Base-by-base conservation (phyloP, 345 rosid genomes). In the Syzygium jambos region DNA sequence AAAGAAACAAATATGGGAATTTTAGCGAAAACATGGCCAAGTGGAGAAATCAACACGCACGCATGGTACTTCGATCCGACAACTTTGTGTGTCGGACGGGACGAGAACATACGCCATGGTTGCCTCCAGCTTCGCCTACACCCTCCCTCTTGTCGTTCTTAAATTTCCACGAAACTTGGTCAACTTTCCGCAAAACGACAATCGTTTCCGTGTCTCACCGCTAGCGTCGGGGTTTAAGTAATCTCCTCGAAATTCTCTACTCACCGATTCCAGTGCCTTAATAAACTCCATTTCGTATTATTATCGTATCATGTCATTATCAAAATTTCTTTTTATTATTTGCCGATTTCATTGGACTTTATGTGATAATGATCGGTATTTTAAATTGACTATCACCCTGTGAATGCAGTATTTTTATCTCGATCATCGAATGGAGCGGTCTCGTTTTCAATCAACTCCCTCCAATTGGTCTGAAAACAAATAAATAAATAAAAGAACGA, bases 381-480 rank as follows among this genome's bases (percentile, higher is more conserved):
- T 1, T 1, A 5, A 0, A 12, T 9, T 11, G 22, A 5, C 7
- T 17, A 3, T 14, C 25, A 19, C 7, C 14, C 19, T 10, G 49
- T 9, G 7, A 73, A 34, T 41, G 2, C 7, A 0, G 13, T 5
- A 2, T 19, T 73, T 5, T 7, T 73, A 5, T 9, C 27, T 38
- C 25, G 4, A 38, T 11, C 27, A 5, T 73, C 82, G 1, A 5
- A 11, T 11, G 49, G 14, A 22, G 21, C 12, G 10, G 1, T 73
- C 80, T 38, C 4, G 3, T 9, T 38, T 4, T 73, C 49, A 4
- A 73, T 7, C 25, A 19, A 38, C 25, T 19, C 27, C 49, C 10
- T 73, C 41, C 7, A 25, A 34, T 9, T 38, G 46, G 49, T 38
- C 80, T 2, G 9, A n/a, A 73, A 19, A 19, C 19, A 73, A 73